Conservation (phyloP, 257 asterid genomes). For the Solanum piurae region DNA sequence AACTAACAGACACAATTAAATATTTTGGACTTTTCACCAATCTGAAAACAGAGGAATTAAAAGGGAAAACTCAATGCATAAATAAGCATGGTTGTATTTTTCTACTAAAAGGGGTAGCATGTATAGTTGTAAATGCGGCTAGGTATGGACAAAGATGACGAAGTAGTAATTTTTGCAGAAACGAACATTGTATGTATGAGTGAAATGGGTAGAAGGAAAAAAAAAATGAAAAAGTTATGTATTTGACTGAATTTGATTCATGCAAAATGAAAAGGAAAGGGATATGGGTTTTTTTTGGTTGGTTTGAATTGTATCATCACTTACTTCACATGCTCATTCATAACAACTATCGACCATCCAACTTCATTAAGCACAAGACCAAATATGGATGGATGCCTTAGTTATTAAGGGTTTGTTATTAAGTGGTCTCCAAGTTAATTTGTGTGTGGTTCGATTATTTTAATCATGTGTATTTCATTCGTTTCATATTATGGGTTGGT, state of each 20-base stretch:
- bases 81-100: neutral
- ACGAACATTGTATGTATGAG: constrained; percentile 11
- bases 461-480: too few relatives aligned
- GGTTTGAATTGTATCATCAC: neutral
- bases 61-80: neutral
- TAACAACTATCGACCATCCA: neutral
- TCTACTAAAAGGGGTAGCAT: neutral
- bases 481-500: too few relatives aligned
- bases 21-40: neutral
- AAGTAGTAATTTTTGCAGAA: neutral
- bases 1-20: neutral
- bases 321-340: neutral
- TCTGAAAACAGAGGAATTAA: neutral
- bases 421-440: neutral
- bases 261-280: neutral
- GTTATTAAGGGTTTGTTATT: neutral
- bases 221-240: constrained; percentile 27
- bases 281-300: neutral
- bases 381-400: neutral
- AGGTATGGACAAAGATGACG: neutral
- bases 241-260: constrained; percentile 25
- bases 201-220: neutral
- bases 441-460: neutral
- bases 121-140: neutral
- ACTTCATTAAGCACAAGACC: neutral